phyloP scores from a whole-genome alignment of 805 yeast species.

The Pichia exigua region DNA sequence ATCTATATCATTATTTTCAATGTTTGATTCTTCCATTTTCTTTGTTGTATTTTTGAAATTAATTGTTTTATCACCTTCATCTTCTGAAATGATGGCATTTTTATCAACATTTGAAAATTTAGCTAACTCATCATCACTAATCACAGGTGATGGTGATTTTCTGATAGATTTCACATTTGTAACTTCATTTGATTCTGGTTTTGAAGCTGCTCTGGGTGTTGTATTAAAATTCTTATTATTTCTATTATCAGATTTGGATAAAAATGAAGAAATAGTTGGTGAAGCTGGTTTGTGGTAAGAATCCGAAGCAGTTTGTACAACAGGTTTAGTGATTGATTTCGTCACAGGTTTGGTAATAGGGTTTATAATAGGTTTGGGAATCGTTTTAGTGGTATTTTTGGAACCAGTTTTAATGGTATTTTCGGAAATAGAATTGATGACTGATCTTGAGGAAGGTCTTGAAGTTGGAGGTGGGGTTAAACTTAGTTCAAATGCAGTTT shows the following conservation, averaged over 20 bases:
- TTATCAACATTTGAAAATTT: conserved; percentile 14
- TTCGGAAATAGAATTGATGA: too few relatives aligned
- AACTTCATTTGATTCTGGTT: background rate
- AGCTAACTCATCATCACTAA: conserved; percentile 20
- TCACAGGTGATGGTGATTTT: background rate
- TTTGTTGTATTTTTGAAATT: background rate
- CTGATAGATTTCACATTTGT: background rate
- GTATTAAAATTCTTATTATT: background rate
- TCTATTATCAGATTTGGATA: background rate
- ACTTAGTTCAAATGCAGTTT: conserved; percentile 1
- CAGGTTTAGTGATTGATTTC: background rate
- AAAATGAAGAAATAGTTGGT: background rate
- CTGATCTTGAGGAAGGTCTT: background rate
- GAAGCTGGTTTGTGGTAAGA: background rate
- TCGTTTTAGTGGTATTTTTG: too few relatives aligned
- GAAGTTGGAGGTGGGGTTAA: background rate
- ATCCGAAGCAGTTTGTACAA: background rate
- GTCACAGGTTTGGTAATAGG: background rate
- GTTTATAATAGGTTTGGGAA: background rate
- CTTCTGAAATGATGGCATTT: background rate
- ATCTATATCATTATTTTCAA: conserved; percentile 9
- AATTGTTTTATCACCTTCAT: background rate
- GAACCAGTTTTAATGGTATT: too few relatives aligned
- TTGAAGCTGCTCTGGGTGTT: background rate
- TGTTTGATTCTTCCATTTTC: background rate